These are phyloP conservation scores for Phytophthora citrophthora DNA, from an alignment of 352 stramenopile genomes.

Conservation along the genomic window DNA sequence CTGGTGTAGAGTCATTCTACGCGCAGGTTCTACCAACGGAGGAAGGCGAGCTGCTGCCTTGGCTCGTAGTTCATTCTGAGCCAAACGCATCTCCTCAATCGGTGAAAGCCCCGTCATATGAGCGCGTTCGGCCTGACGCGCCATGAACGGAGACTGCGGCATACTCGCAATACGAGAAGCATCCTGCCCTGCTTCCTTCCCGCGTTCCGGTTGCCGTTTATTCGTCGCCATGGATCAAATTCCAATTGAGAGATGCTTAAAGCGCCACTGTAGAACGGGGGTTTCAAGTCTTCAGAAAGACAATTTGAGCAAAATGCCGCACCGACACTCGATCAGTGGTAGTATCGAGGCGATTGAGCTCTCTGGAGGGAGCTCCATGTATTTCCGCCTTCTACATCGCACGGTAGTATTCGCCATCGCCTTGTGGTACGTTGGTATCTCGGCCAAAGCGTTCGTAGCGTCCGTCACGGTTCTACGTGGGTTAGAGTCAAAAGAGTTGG, in stretches of 20 bases:
- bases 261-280: no score
- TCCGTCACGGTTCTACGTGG: slow-evolving; percentile 24
- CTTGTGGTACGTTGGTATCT: slow-evolving; percentile 34
- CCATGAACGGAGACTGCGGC: slow-evolving; percentile 73
- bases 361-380: slow-evolving; percentile 5
- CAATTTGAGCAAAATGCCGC: no score
- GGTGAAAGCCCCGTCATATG: slow-evolving; percentile 81
- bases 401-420: slow-evolving; percentile 21
- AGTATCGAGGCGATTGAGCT: slow-evolving; percentile 7
- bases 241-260: no score
- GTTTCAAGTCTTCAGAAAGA: no score
- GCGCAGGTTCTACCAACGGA: slow-evolving; percentile 1
- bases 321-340: slow-evolving; percentile 1
- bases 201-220: slow-evolving; percentile 12
- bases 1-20: slow-evolving; percentile 22
- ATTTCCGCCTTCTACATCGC: slow-evolving; percentile 22
- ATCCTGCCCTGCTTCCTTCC: slow-evolving; percentile 16
- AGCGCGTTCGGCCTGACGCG: slow-evolving; percentile 67
- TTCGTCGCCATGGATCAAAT: slow-evolving; percentile 3
- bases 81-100: slow-evolving; percentile 85
- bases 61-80: slow-evolving; percentile 79
- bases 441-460: slow-evolving; percentile 13
- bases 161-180: slow-evolving; percentile 22
- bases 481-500: slow-evolving; percentile 25
- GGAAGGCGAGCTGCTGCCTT: slow-evolving; percentile 67